Evolutionary conservation across 2,329 filamentous ascomycete genomes (phyloP).

Genomic region (Curvularia sp.): DNA sequence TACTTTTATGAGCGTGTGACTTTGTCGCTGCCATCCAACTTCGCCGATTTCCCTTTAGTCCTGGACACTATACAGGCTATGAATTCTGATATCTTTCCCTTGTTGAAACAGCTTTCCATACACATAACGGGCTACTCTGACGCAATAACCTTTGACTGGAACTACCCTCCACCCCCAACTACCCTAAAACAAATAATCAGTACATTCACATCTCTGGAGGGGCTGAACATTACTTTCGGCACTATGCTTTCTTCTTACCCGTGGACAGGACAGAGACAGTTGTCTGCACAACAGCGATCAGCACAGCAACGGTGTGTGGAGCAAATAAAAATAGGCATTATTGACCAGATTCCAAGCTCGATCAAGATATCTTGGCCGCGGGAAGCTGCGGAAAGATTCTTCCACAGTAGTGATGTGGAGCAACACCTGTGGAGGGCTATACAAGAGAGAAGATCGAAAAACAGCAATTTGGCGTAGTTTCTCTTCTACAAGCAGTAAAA

Average conservation of each 20-base stretch:
- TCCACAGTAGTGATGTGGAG: constrained; percentile 4
- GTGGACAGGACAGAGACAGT: neutral
- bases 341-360: constrained; percentile 9
- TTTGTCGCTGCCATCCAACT: constrained; percentile 21
- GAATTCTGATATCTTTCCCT: constrained; percentile 9
- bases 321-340: neutral
- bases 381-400: constrained; percentile 3
- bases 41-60: neutral
- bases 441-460: constrained; percentile 2
- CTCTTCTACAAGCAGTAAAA: no score
- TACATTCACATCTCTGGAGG: neutral
- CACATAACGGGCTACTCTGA: constrained; percentile 9
- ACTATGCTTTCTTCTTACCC: neutral
- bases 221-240: neutral
- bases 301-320: neutral
- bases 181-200: neutral
- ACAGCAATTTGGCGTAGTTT: neutral
- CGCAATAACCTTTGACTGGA: neutral
- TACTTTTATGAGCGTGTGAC: constrained; percentile 25
- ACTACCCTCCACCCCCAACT: neutral
- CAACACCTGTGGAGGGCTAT: constrained; percentile 11
- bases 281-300: neutral
- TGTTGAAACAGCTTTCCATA: constrained; percentile 25
- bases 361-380: constrained; percentile 8
- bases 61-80: constrained; percentile 19